phyloP scores from a whole-genome alignment of 352 stramenopile species.

The Phytophthora cryptogea region DNA sequence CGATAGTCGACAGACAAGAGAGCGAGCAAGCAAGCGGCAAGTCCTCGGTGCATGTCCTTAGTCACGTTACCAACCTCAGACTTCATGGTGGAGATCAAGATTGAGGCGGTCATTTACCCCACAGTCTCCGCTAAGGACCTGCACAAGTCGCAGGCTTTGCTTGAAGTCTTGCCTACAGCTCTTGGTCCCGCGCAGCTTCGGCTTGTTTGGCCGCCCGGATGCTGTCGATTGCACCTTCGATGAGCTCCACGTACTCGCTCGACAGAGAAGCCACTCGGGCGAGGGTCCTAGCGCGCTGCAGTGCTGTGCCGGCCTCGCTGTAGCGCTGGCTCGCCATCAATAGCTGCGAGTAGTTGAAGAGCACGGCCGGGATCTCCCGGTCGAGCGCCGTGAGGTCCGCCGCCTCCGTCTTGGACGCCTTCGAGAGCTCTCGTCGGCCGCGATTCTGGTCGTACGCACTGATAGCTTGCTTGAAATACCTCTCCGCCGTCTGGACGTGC shows the following conservation, averaged over 20 bases:
- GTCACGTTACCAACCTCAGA: constrained; percentile 30
- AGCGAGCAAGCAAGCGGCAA: constrained; percentile 11
- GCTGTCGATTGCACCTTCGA: constrained; percentile 26
- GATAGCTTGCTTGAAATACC: constrained; percentile 44
- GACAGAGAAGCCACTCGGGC: constrained; percentile 28
- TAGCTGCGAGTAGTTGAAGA: constrained; percentile 46
- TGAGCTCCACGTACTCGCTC: constrained; percentile 29
- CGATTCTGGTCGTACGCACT: constrained; percentile 34
- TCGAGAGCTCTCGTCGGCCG: constrained; percentile 36
- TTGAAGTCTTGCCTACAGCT: not conserved
- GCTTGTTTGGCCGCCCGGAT: constrained; percentile 15
- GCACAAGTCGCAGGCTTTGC: constrained; percentile 8
- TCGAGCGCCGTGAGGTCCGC: constrained; percentile 33
- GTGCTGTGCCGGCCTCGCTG: constrained; percentile 21
- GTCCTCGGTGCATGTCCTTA: not conserved
- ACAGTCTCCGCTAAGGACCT: constrained; percentile 3
- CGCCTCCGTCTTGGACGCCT: constrained; percentile 22
- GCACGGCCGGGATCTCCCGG: constrained; percentile 38
- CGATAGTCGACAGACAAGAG: constrained; percentile 25
- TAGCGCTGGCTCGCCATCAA: constrained; percentile 35
- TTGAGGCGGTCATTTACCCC: constrained; percentile 3
- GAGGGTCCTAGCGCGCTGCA: constrained; percentile 33
- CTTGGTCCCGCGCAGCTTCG: constrained; percentile 20
- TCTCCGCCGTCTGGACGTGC: constrained; percentile 28
- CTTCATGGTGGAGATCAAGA: constrained; percentile 3